These are phyloP conservation scores for Quercus parvula DNA, from an alignment of 306 rosid genomes.

Conservation along the genomic window DNA sequence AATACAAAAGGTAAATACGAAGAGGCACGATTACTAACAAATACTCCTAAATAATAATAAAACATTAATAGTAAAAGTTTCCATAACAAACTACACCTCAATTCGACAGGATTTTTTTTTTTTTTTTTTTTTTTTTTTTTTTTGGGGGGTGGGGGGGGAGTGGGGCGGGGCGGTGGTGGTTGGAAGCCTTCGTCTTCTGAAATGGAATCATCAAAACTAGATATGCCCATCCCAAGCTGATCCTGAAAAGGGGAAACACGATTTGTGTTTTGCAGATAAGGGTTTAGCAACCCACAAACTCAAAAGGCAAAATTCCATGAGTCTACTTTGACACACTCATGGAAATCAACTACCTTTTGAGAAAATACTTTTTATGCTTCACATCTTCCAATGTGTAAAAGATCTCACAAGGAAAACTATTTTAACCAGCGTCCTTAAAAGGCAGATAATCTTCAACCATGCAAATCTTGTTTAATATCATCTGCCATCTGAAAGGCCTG, in stretches of 20 bases:
- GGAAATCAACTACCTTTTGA: neutral
- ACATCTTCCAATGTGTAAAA: neutral
- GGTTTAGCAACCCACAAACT: neutral
- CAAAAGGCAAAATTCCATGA: neutral
- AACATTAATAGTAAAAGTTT: neutral
- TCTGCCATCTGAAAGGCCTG: neutral
- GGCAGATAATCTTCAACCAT: neutral
- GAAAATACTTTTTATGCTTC: neutral
- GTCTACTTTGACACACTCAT: neutral
- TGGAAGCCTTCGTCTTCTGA: neutral
- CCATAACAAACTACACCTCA: neutral
- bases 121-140: too few species aligned
- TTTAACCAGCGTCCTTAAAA: neutral
- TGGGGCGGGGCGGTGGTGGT: too few species aligned
- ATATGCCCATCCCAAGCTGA: neutral
- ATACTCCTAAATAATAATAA: neutral
- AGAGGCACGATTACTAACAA: neutral
- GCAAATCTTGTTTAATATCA: neutral
- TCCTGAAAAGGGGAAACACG: neutral
- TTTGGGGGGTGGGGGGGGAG: accelerated
- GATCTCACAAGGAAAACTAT: neutral
- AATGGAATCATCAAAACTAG: neutral
- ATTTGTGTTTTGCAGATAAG: neutral
- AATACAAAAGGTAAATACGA: too few species aligned
- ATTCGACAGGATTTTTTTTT: neutral